Evolutionary conservation across 1,284 basidiomycete genomes (phyloP), one percentile per base, ranked within the genome.

Genomic region (Ustilago shanxiensis): DNA sequence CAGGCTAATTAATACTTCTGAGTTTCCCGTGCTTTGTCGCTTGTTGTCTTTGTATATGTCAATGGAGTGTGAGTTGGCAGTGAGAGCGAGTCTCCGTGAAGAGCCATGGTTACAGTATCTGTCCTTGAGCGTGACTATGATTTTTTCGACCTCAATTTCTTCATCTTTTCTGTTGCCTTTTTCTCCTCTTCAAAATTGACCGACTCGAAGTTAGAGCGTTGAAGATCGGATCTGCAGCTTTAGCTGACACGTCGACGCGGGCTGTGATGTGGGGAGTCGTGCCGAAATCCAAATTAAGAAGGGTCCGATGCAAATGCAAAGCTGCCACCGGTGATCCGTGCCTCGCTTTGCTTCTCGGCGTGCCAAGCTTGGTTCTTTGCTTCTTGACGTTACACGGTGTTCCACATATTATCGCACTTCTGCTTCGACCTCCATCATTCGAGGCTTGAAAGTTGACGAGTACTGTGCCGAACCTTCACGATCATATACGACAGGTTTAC

Each of bases 271-370:
- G 47, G 47, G 14, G 24, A 49, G 20, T 22, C 54, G 22, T 45
- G 44, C 55, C 55, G 28, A 56, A 44, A 44, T 16, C 39, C 16
- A 55, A 56, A 39, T 44, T 22, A 44, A 31, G 8, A 57, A 57
- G 55, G 55, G 55, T 57, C 55, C 41, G 16, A 14, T 39, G 22
- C 18, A 16, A 26, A 49, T 14, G 14, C 35, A 37, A 7, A 37
- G n/a, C 22, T n/a, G 20, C 26, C 51, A 53, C 29, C 53, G 37
- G 54, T 56, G 54, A 41, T 56, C 54, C 54, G 54, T 56, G 54
- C 54, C 54, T 37, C 35, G 35, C 35, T 37, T 16, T 13, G 31
- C 6, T 11, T 33, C 35, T 37, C n/a, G n/a, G n/a, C n/a, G n/a
- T n/a, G n/a, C n/a, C n/a, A 33, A 33, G 31, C 31, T 33, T 33